These are phyloP conservation scores for Cladophialophora bantiana DNA, from an alignment of 2,329 filamentous ascomycete species.

Conservation along the genomic window DNA sequence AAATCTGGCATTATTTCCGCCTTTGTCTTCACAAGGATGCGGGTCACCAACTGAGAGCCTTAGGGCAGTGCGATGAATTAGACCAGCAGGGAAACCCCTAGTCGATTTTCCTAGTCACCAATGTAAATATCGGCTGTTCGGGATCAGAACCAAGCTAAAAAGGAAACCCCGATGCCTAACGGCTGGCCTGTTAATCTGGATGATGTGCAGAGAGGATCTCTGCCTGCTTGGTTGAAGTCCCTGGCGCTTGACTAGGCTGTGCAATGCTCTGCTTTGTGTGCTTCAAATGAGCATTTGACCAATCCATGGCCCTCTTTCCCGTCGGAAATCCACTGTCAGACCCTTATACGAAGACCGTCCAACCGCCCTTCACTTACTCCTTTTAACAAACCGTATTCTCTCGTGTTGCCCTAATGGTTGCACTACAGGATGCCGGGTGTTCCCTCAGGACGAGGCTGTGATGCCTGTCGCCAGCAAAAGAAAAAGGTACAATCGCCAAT, in stretches of 20 bases:
- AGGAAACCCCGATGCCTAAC: neutral
- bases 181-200: neutral
- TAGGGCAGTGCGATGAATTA: too few species aligned
- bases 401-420: neutral
- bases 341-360: neutral
- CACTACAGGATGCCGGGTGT: constrained; percentile 56
- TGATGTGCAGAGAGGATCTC: neutral
- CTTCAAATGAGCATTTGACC: neutral
- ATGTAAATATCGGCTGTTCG: neutral
- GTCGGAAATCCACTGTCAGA: neutral
- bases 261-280: neutral
- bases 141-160: neutral
- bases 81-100: too few species aligned
- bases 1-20: too few species aligned
- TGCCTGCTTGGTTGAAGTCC: neutral
- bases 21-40: too few species aligned
- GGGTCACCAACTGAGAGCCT: too few species aligned
- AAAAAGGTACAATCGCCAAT: constrained; percentile 56
- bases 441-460: constrained; percentile 59
- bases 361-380: neutral
- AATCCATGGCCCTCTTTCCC: neutral
- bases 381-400: neutral
- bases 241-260: too few species aligned
- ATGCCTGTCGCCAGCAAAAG: constrained; percentile 61
- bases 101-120: too few species aligned